phyloP scores from a whole-genome alignment of 163 green algal genomes.

The Scenedesmus sp. region DNA sequence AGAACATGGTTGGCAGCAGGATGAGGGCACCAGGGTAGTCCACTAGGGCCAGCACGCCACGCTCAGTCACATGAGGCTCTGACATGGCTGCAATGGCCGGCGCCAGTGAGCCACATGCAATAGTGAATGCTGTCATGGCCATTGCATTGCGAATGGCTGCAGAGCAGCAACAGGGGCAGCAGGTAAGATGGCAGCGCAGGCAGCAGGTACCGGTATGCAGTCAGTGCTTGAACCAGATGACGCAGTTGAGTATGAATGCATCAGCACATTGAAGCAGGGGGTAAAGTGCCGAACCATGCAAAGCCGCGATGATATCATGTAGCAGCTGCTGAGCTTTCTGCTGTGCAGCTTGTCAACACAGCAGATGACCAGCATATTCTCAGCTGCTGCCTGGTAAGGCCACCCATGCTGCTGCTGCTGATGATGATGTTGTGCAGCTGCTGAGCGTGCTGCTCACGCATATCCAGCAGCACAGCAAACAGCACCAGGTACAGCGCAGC shows the following conservation, averaged over 20 bases:
- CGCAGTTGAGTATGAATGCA: neutral
- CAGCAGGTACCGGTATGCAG: too few relatives aligned
- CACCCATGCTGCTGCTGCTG: neutral
- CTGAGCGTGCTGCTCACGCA: conserved; percentile 14
- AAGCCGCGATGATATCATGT: neutral
- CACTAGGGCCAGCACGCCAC: conserved; percentile 22
- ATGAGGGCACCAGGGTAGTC: conserved; percentile 35
- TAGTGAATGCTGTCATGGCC: conserved; percentile 47
- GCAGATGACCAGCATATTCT: neutral
- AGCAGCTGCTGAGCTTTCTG: too few relatives aligned
- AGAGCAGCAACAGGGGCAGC: neutral
- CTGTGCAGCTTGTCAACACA: too few relatives aligned
- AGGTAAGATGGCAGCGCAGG: neutral
- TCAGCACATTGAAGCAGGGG: neutral
- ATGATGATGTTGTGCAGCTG: neutral
- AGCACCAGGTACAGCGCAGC: conserved; percentile 45
- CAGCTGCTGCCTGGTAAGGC: too few relatives aligned
- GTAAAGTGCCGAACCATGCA: neutral
- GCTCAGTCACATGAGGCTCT: conserved; percentile 39
- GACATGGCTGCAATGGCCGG: conserved; percentile 39
- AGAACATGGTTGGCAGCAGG: conserved; percentile 52
- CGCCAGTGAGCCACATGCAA: conserved; percentile 13
- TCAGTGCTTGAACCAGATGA: too few relatives aligned
- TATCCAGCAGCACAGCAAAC: conserved; percentile 33
- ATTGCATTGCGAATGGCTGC: conserved; percentile 47